Evolutionary conservation across 352 stramenopile genomes (phyloP), one percentile per base, ranked within the genome.

Genomic region (Elongisporangium undulatum): DNA sequence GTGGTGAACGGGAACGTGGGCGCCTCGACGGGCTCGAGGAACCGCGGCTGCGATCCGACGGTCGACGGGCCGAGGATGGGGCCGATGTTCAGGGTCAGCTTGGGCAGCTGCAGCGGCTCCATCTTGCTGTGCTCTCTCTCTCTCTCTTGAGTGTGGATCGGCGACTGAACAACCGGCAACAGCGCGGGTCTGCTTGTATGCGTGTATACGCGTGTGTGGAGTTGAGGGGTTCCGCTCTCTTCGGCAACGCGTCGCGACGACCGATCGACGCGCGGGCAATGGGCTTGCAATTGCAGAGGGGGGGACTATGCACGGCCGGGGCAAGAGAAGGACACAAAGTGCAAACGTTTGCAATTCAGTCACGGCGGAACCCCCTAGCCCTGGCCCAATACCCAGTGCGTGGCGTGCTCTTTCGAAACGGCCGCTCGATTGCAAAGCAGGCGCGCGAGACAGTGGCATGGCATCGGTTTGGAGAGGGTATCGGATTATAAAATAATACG

Each of bases 1-100:
- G 77, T 54, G 20, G 72, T 79, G 64, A 92, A 92, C 19, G 82
- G 85, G 13, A 85, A 74, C 54, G 76, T 84, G 1, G 84, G 85
- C 24, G 84, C 82, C 10, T 72, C 82, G 38, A 94, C 83, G 21
- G 67, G 71, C 49, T 77, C 79, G 19, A 94, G 75, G 58, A 87
- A 91, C 66, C 85, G 84, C 19, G 76, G 77, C 19, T 72, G 79
- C 56, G 62, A 53, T 48, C 62, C 64, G 57, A 85, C 79, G 45
- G 67, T 63, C 57, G 66, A 51, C 13, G 49, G 38, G 22, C 56
- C 62, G 41, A 45, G 34, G 34, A 45, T 45, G 12, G 34, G 34
- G 34, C 55, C 53, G 15, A 52, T 73, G 63, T 74, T 68, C 49
- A 94, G 72, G 56, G 85, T 82, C 24, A 92, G 79, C 59, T 84